Base-by-base conservation (phyloP, 345 rosid species). In the Raphanus raphanistrum region DNA sequence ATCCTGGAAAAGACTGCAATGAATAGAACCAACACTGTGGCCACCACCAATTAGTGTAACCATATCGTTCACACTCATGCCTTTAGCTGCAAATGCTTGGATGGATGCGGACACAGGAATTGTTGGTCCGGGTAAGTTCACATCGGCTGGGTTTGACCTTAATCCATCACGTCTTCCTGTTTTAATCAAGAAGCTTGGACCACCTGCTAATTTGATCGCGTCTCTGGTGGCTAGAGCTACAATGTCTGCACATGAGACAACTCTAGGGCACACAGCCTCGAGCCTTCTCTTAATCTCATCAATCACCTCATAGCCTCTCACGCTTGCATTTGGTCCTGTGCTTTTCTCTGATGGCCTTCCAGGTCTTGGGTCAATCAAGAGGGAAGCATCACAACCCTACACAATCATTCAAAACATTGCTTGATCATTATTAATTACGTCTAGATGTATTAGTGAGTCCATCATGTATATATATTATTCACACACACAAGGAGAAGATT, bases 121-220 rank as follows among this genome's bases (percentile, higher is more conserved):
- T 3, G 79, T 16, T 13, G 95, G 92, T 8, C 83, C 89, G 6
- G 93, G 98, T 68, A 93, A 80, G 87, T 84, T 72, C 29, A 88
- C 92, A 4, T 90, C 87, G 1, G 3, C 48, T 0, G 76, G 65
- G 73, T 64, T 76, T 13, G 92, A 93, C 41, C 68, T 75, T 26
- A 85, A 54, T 12, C 97, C 89, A 52, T 90, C 97, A 4, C 88
- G 87, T 57, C 95, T 80, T 45, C 95, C 95, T 0, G 90, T 87
- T 0, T 85, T 86, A 21, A 90, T 72, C 0, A 75, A 45, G 68
- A 81, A 90, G 12, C 58, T 80, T 2, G 90, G 90, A 8, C 90
- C 92, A 59, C 87, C 88, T 5, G 90, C 87, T 1, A 92, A 79
- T 61, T 69, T 76, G 3, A 90, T 87, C 0, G 92, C 66, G 28